phyloP scores from a whole-genome alignment of 2,329 filamentous ascomycete genomes.

The Fusarium nelsonii region DNA sequence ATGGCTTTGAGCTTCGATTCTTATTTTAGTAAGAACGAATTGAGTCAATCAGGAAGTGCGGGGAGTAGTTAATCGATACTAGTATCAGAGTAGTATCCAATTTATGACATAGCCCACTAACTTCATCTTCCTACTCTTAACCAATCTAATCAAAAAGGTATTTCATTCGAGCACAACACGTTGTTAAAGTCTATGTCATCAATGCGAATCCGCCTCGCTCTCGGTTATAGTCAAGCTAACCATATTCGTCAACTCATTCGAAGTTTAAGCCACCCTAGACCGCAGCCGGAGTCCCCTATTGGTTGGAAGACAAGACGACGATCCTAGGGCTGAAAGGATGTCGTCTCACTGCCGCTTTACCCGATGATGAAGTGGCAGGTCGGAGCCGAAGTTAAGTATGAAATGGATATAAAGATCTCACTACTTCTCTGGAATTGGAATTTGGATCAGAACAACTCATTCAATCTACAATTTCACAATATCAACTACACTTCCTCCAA shows the following conservation, averaged over 20 bases:
- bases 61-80: too few relatives aligned
- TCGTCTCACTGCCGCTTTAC: slow-evolving; percentile 20
- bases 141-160: neutral
- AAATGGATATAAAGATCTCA: slow-evolving; percentile 12
- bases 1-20: too few relatives aligned
- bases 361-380: slow-evolving; percentile 36
- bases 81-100: too few relatives aligned
- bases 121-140: too few relatives aligned
- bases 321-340: slow-evolving; percentile 28
- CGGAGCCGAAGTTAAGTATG: neutral
- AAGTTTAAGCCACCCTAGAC: neutral
- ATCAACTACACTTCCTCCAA: neutral
- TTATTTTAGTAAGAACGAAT: too few relatives aligned
- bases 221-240: slow-evolving; percentile 16
- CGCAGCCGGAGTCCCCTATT: slow-evolving; percentile 5
- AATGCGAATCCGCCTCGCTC: neutral
- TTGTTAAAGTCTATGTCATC: neutral
- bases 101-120: too few relatives aligned
- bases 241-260: slow-evolving; percentile 13
- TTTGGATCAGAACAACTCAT: neutral
- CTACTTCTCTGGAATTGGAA: neutral
- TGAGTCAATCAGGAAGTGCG: too few relatives aligned
- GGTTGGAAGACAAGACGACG: neutral
- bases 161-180: neutral
- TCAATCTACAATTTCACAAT: rapidly evolving